Evolutionary conservation across 225 moss, liverwort and hornwort species (phyloP).

Genomic region (Anthoceros angustus): DNA sequence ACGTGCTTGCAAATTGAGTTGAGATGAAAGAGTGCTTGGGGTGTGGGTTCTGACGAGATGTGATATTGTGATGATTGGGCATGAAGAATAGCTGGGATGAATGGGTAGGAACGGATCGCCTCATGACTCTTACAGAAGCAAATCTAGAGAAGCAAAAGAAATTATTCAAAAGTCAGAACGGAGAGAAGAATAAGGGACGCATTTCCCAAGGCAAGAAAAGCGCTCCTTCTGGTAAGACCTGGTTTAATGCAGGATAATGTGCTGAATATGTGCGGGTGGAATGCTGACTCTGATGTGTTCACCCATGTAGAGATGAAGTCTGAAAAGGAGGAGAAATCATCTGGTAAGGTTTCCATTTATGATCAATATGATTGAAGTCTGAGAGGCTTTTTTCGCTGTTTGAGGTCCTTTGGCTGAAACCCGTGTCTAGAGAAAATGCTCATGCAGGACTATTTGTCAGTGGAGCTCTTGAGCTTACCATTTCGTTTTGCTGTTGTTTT

Average conservation of each 20-base stretch:
- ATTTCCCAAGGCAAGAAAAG: constrained; percentile 69
- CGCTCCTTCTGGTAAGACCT: constrained; percentile 24
- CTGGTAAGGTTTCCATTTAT: neutral
- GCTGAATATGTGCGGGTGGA: neutral
- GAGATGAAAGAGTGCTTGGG: too few relatives aligned
- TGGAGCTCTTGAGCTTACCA: neutral
- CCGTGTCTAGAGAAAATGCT: neutral
- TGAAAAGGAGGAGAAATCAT: neutral
- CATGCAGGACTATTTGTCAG: too few relatives aligned
- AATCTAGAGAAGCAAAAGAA: constrained; percentile 72
- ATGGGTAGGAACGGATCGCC: constrained; percentile 75
- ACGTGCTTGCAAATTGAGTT: too few relatives aligned
- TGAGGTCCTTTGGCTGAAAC: neutral
- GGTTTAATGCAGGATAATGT: neutral
- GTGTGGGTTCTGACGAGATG: neutral
- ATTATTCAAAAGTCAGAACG: constrained; percentile 65
- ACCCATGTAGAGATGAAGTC: neutral
- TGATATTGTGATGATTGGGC: neutral
- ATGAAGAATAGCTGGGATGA: constrained; percentile 98
- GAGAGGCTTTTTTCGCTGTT: neutral
- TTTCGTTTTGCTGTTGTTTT: neutral
- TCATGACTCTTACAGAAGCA: constrained; percentile 73
- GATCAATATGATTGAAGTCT: neutral
- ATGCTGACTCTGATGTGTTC: neutral
- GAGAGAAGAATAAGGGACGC: constrained; percentile 74